These are phyloP conservation scores for Rhizopus delemar DNA, from an alignment of 371 early-diverging fungal species.

Conservation along the genomic window DNA sequence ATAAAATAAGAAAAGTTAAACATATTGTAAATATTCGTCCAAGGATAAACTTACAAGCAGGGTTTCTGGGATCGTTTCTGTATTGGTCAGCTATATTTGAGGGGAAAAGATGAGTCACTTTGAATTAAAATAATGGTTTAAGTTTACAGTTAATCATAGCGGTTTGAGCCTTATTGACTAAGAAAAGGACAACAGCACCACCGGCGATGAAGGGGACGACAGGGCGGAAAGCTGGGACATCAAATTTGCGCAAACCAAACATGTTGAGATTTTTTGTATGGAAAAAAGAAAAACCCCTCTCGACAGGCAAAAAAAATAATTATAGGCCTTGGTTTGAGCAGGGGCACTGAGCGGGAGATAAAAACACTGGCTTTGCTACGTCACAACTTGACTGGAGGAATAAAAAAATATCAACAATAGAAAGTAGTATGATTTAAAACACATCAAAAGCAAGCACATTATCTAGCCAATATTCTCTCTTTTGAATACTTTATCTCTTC, in stretches of 20 bases:
- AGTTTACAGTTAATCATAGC: slow-evolving; percentile 56
- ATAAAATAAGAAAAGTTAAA: slow-evolving; percentile 11
- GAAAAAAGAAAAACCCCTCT: slow-evolving; percentile 2
- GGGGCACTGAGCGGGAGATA: too few relatives aligned
- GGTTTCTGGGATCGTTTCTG: slow-evolving; percentile 62
- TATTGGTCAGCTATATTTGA: slow-evolving; percentile 44
- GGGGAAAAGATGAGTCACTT: background rate
- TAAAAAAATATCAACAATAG: too few relatives aligned
- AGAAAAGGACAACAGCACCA: slow-evolving; percentile 46
- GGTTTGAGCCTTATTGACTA: slow-evolving; percentile 50
- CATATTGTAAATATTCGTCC: background rate
- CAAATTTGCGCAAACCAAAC: slow-evolving; percentile 60
- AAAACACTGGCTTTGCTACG: too few relatives aligned
- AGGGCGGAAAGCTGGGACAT: slow-evolving; percentile 52
- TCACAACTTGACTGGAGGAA: too few relatives aligned
- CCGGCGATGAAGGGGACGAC: slow-evolving; percentile 52
- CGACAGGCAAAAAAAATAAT: background rate
- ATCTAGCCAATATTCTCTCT: too few relatives aligned
- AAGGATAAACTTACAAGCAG: slow-evolving; percentile 50
- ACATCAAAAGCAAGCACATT: too few relatives aligned
- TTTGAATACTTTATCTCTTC: too few relatives aligned
- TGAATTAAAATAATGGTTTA: background rate
- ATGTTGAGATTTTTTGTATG: slow-evolving; percentile 22
- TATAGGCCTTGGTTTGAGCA: too few relatives aligned
- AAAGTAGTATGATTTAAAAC: too few relatives aligned